Evolutionary conservation across 148 eudicot species (phyloP), one percentile per base, ranked within the genome.

Genomic region (Linanthus parryae): DNA sequence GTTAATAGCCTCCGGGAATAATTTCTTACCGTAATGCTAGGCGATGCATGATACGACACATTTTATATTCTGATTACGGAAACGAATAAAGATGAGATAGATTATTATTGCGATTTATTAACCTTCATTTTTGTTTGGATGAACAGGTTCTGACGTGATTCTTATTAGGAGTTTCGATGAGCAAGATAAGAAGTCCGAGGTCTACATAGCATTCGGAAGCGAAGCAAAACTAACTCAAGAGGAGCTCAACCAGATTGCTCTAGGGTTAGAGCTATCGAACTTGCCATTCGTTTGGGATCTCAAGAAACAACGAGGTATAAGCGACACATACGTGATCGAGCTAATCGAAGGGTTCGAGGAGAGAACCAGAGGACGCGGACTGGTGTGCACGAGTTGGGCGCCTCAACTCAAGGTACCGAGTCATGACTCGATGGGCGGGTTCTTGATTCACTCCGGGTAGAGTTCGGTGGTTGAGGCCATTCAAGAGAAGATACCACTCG

Each of bases 341-440:
- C 24, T 49, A n/a, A 36, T 38, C 1, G 36, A 49, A 0, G 38
- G 38, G 22, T 49, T 49, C 15, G 23, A 49, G 54, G 54, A 49
- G 36, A 21, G 54, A 16, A 38, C 31, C 1, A 16, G 12, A 18
- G 54, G 15, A 17, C 65, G 47, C 20, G 81, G 78, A 2, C 8
- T 75, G 40, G 66, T 75, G 17, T 73, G 71, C 63, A 64, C 52
- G 48, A 65, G 63, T 34, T 80, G 85, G 81, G 85, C 56, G 15
- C 81, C 85, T 26, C 85, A 75, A 37, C 57, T 63, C 23, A 58
- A 50, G 56, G 70, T 75, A 60, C 48, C 75, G 14, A 16, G 37
- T 16, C 38, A 49, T 48, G 56, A 64, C 41, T 68, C 81, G 13
- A 75, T 75, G 28, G 78, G 66, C n/a, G 73, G 61, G n/a, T 75